Evolutionary conservation across 2,329 filamentous ascomycete species (phyloP).

Genomic region (Pseudogymnoascus sp.): DNA sequence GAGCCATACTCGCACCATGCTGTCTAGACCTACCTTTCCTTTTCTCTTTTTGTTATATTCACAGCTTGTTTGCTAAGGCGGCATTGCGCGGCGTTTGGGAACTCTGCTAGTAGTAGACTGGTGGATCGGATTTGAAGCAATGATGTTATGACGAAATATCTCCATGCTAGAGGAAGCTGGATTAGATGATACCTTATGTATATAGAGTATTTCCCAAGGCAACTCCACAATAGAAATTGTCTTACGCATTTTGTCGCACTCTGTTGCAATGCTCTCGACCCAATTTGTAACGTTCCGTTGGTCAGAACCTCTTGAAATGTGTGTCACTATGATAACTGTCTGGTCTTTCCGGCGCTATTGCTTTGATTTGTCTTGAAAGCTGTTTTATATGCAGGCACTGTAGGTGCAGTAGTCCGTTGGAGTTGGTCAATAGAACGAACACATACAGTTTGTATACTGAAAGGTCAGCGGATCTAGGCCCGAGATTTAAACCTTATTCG

Average conservation of each 20-base stretch:
- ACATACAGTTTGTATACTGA: not conserved
- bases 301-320: not conserved
- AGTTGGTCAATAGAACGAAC: not conserved
- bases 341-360: not conserved
- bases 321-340: not conserved
- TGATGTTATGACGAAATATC: slow-evolving; percentile 7
- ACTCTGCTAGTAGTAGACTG: not conserved
- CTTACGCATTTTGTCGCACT: not conserved
- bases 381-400: not conserved
- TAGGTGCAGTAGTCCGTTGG: not conserved
- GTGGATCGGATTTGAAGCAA: not conserved
- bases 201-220: not conserved
- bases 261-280: not conserved
- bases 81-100: slow-evolving; percentile 4
- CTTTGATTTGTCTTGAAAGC: not conserved
- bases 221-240: slow-evolving; percentile 1
- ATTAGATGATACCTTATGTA: slow-evolving; percentile 4
- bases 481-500: not conserved
- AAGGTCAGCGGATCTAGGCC: slow-evolving; percentile 7
- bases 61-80: not conserved
- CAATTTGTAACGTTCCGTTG: not conserved
- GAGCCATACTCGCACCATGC: slow-evolving; percentile 55
- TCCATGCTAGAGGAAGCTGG: slow-evolving; percentile 6
- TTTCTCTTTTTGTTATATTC: not conserved
- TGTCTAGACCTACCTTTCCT: slow-evolving; percentile 31